Percentiles rank a stretch among this genome's conserved stretches.
Evolutionary conservation across 2,329 filamentous ascomycete species (phyloP).

Genomic region (Aspergillus nomiae): DNA sequence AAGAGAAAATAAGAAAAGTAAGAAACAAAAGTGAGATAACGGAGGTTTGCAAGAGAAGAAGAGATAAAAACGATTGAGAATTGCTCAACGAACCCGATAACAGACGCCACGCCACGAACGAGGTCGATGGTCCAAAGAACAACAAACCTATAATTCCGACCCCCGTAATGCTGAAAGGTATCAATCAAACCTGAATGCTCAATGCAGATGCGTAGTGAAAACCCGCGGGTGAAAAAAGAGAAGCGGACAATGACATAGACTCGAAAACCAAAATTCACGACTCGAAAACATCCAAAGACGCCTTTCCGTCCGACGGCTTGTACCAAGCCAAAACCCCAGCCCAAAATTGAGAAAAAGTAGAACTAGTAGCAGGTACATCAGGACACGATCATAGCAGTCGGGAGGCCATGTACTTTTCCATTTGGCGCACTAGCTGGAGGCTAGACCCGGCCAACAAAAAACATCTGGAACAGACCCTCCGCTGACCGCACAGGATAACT

Average conservation of each 20-base stretch:
- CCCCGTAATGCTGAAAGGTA: constrained; percentile 29
- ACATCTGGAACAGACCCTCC: neutral
- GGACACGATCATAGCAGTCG: constrained; percentile 7
- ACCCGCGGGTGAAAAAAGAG: constrained; percentile 12
- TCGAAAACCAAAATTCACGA: constrained; percentile 13
- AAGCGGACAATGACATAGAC: constrained; percentile 10
- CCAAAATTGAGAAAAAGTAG: constrained; percentile 16
- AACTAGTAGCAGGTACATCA: constrained; percentile 17
- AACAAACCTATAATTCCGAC: constrained; percentile 25
- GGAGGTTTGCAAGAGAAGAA: neutral
- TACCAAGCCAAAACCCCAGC: constrained; percentile 16
- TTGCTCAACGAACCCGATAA: constrained; percentile 24
- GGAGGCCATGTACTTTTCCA: constrained; percentile 1
- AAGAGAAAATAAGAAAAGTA: constrained; percentile 11
- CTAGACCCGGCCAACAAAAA: neutral
- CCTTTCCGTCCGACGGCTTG: constrained; percentile 21
- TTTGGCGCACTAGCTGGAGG: neutral
- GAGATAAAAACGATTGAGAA: constrained; percentile 8
- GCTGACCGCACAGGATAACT: neutral
- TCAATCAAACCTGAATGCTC: constrained; percentile 25
- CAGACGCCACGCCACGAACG: constrained; percentile 29
- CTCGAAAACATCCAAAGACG: constrained; percentile 20
- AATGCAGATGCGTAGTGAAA: constrained; percentile 26
- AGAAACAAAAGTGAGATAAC: neutral
- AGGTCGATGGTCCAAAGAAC: constrained; percentile 23